Conservation (phyloP, 2,329 filamentous ascomycete species). For the Colletotrichum godetiae region DNA sequence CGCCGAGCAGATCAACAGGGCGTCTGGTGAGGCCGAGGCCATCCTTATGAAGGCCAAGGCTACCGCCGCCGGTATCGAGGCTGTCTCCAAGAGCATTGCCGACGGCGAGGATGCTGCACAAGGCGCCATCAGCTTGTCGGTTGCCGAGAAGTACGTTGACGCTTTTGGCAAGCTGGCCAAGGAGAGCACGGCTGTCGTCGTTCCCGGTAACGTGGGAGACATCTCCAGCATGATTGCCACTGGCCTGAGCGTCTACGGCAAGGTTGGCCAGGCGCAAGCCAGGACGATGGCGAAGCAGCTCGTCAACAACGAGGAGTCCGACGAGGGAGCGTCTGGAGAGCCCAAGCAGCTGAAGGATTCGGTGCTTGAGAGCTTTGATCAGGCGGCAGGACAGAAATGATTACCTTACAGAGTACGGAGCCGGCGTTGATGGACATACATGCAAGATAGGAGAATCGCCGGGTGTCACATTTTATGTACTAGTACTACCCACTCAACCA, state of each 20-base stretch:
- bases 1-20: conserved; percentile 92
- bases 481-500: conserved; percentile 32
- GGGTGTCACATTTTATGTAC: conserved; percentile 35
- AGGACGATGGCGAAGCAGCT: conserved; percentile 70
- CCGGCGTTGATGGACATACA: conserved; percentile 21
- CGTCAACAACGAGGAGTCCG: conserved; percentile 33
- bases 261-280: conserved; percentile 85
- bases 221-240: conserved; percentile 97
- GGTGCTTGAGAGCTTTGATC: conserved; percentile 54
- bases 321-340: conserved; percentile 30
- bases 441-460: conserved; percentile 1
- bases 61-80: conserved; percentile 88
- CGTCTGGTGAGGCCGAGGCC: conserved; percentile 92
- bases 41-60: conserved; percentile 88
- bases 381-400: conserved; percentile 47
- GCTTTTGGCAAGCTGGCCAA: conserved; percentile 93
- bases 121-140: conserved; percentile 84
- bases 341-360: conserved; percentile 50
- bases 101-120: conserved; percentile 81
- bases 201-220: conserved; percentile 96
- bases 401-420: neutral
- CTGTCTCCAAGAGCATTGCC: conserved; percentile 81
- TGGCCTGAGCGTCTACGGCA: conserved; percentile 94
- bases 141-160: conserved; percentile 98
- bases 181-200: conserved; percentile 94